Conservation (phyloP, 306 rosid species). For the Gastrolobium villosum region DNA sequence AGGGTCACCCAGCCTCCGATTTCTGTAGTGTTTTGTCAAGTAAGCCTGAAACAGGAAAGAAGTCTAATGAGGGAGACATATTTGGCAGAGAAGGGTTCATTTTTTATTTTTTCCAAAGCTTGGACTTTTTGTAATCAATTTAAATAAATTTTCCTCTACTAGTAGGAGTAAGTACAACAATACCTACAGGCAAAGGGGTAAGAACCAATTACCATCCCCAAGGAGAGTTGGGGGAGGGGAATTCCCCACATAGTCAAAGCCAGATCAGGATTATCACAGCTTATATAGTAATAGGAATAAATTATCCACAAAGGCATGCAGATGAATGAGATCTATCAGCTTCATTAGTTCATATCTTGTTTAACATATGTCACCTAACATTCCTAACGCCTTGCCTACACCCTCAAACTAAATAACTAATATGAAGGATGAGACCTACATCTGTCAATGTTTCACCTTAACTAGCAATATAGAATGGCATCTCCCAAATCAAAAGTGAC, state of each 20-base stretch:
- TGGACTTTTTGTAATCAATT: neutral
- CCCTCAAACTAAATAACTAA: neutral
- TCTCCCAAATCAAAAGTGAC: conserved; percentile 30
- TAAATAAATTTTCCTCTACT: neutral
- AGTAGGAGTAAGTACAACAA: neutral
- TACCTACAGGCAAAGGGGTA: neutral
- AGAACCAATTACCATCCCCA: neutral
- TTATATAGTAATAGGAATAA: conserved; percentile 1
- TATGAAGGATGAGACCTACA: neutral
- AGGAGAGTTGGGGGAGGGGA: neutral
- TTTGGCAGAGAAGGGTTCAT: neutral
- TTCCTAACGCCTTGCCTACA: conserved; percentile 24
- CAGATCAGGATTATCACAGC: conserved; percentile 13
- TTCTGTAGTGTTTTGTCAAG: conserved; percentile 92
- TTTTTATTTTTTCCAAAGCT: conserved; percentile 23
- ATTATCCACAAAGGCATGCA: neutral
- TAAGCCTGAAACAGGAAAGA: conserved; percentile 66
- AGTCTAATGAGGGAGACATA: conserved; percentile 21
- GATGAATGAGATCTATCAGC: neutral
- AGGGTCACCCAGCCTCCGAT: conserved; percentile 77
- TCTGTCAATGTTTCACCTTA: neutral
- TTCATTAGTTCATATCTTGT: neutral
- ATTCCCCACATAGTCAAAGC: neutral
- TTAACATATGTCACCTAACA: neutral
- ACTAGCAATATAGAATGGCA: neutral